Evolutionary conservation across 805 yeast genomes (phyloP), one percentile per base, ranked within the genome.

Genomic region (Candida wancherniae): DNA sequence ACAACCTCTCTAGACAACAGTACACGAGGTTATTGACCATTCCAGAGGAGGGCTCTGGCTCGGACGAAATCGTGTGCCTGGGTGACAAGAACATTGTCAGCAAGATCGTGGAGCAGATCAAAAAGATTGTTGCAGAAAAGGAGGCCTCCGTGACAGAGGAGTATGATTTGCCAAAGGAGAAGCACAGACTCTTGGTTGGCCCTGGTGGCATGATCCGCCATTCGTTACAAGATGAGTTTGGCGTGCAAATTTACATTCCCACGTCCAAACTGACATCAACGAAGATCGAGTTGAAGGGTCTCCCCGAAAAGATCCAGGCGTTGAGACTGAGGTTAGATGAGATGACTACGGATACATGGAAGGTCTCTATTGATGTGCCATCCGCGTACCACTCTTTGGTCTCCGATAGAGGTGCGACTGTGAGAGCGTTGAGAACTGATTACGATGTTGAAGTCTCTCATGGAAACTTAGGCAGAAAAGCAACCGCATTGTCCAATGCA

Each of bases 61-160:
- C 81, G 11, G 63, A 64, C 28, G 67, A 68, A 28, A 68, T 92
- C 40, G 69, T 73, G 27, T 73, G 84, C 26, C 65, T 75, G 45
- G 99, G 98, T 50, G 80, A 85, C 53, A 77, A 78, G 54, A 57
- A 57, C 23, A 69, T 86, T 41, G 97, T 90, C 28, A 74, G 72
- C 13, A 74, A 75, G 42, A 75, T 87, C 32, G 67, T 80, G 39
- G 66, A 66, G 29, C 77, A 73, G 52, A 70, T 90, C 43, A 63
- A 76, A 33, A 66, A 67, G 29, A 63, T 88, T 29, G 80, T 87
- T 28, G 67, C 63, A 12, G 77, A 73, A 20, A 75, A 74, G 41
- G 86, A 85, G 54, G 75, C 75, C 31, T 60, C 77, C 28, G 61
- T 70, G 29, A 59, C 65, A 22, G 80, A 68, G 42, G 69, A 64